Evolutionary conservation across 495 filamentous ascomycete species (phyloP).

Genomic region (Xylaria longipes): DNA sequence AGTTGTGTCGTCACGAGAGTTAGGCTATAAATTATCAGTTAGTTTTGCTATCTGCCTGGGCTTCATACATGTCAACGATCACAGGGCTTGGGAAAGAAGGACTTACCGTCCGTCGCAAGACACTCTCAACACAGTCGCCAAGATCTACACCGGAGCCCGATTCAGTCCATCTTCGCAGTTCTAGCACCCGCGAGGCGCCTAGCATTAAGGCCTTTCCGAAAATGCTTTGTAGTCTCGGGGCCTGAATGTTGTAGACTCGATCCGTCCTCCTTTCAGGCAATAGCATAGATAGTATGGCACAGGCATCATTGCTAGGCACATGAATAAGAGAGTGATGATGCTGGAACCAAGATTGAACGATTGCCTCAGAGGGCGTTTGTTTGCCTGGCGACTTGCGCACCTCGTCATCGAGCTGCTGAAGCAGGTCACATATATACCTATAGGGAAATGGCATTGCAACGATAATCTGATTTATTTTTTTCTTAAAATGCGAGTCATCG

Average conservation of each 20-base stretch:
- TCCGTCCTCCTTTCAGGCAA: constrained; percentile 78
- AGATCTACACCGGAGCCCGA: constrained; percentile 67
- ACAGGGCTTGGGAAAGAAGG: not conserved
- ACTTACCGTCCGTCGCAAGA: constrained; percentile 69
- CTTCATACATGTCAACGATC: not conserved
- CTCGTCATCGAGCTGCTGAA: constrained; percentile 45
- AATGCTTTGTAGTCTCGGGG: constrained; percentile 62
- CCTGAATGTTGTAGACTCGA: constrained; percentile 73
- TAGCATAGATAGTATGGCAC: constrained; percentile 72
- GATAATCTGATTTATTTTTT: not conserved
- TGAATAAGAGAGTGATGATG: constrained; percentile 59
- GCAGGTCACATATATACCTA: constrained; percentile 41
- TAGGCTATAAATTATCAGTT: constrained; percentile 42
- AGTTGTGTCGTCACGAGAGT: constrained; percentile 35
- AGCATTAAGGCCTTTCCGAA: constrained; percentile 70
- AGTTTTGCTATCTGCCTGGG: not conserved
- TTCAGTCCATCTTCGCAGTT: constrained; percentile 66
- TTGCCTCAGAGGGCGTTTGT: constrained; percentile 43
- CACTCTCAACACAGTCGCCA: constrained; percentile 69
- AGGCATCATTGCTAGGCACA: constrained; percentile 56
- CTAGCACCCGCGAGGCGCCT: constrained; percentile 61
- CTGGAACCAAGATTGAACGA: constrained; percentile 66
- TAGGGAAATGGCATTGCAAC: constrained; percentile 41
- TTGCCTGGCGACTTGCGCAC: constrained; percentile 41
- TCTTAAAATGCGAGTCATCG: not conserved